Conservation (phyloP, 139 green algal species). For the Penium margaritaceum region DNA sequence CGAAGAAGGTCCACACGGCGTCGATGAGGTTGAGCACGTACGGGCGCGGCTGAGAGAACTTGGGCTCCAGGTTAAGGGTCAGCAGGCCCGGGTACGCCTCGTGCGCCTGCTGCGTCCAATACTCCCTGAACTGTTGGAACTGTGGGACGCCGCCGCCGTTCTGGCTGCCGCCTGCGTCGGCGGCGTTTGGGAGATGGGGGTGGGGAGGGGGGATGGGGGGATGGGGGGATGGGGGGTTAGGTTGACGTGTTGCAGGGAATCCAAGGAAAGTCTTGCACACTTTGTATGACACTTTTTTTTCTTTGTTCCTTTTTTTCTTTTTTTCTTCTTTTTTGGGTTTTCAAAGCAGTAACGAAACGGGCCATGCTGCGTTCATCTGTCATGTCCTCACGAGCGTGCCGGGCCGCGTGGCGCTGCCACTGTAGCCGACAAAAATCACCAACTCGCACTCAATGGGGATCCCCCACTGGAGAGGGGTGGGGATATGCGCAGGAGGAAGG, state of each 20-base stretch:
- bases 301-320: no score
- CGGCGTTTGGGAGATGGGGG: not conserved
- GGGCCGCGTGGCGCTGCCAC: no score
- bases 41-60: conserved; percentile 2
- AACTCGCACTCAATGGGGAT: not conserved
- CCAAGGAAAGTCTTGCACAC: no score
- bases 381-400: no score
- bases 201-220: no score
- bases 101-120: conserved; percentile 8
- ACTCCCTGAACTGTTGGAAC: conserved; percentile 1
- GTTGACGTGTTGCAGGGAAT: not conserved
- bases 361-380: no score
- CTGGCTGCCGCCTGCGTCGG: conserved; percentile 9
- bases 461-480: not conserved
- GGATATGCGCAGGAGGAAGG: not conserved
- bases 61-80: conserved; percentile 3
- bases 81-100: conserved; percentile 29
- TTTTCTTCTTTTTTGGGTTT: no score
- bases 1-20: conserved; percentile 25
- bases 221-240: not conserved
- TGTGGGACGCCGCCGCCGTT: not conserved
- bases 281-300: no score
- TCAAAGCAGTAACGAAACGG: no score
- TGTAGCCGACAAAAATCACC: not conserved
- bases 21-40: conserved; percentile 35